Evolutionary conservation across 129 eudicot genomes (phyloP), one percentile per base, ranked within the genome.

Genomic region (Chrysanthemum seticuspe): DNA sequence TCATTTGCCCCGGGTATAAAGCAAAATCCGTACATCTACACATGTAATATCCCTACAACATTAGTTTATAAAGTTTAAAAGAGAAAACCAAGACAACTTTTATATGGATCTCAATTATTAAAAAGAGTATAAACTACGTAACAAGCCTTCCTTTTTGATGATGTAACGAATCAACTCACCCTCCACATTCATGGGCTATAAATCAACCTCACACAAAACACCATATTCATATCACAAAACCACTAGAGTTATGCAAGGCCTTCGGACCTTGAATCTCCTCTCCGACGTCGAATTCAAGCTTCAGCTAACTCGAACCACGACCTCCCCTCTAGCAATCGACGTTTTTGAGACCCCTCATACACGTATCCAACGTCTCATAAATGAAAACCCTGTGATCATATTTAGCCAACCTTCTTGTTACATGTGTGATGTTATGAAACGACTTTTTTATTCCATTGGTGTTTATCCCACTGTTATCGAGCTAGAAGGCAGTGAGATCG

Each of bases 391-490:
- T 6, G 88, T 84, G n/a, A 53, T 85, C 68, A 91, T 91, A 25
- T 91, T 91, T 80, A 88, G 80, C 84, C 86, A 89, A 0, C 16
- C 87, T 10, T 50, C 82, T 9, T 91, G 95, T 63, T 91, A 85
- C 89, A 85, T 91, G 97, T 91, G 95, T 65, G 89, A 91, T 71
- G 97, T 91, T 68, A 87, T 88, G 91, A 87, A 82, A 74, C 75
- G 81, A 4, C 84, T 91, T 59, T 82, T 91, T 10, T 80, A 86
- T 55, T 72, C 86, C 53, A 44, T 88, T 14, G 91, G 97, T 2
- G 97, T 88, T 53, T 88, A 82, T 83, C 95, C 97, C 55, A 88
- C 95, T 16, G 95, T 91, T 61, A 91, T 91, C 61, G 81, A 82
- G 19, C 62, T 91, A 54, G 95, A 86, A 11, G 97, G 88, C 19